Base-by-base conservation (phyloP, 306 rosid genomes). In the Prunus armeniaca region DNA sequence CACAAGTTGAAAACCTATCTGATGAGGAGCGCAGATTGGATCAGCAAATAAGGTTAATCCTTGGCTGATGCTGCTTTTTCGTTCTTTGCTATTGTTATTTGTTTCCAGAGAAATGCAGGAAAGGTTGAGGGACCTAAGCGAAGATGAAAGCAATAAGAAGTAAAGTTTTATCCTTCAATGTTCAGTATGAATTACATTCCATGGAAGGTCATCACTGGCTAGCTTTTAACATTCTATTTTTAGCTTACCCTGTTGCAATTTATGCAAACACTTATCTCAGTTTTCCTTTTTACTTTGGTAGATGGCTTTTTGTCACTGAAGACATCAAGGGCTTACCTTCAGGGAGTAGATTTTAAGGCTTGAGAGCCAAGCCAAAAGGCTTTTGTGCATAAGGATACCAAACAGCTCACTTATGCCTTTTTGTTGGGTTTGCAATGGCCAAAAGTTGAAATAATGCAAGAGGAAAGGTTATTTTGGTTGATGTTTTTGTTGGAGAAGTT, bases 261-360 rank as follows among this genome's bases (percentile, higher is more conserved):
- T 10, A 56, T 56, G 66, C 55, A 14, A 69, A 58, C 69, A 65
- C 69, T 73, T 65, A 22, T 41, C 60, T 68, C 25, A 17, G 20
- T 30, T 61, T 61, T 25, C 51, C 63, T 54, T 72, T 82, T 75
- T 58, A 51, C 68, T 62, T 65, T 80, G 46, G 43, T 73, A 92
- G 98, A 82, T 88, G 92, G 90, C 96, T 90, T 80, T 92, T 95
- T 80, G 96, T 95, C 79, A 95, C 98, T 5, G 96, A 95, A 85
- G 98, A 92, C 80, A 92, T 95, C 86, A 95, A 95, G 87, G 85
- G 84, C 69, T 86, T 95, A 86, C 93, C 97, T 64, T 85, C 0
- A 38, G 43, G 43, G 43, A 38, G 43, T 38, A 34, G 41, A 34
- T 34, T 34, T 34, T 34, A 34, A 34, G 41, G 9, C 41, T 34